Conservation (phyloP, 441 rosid species). For the Euphorbia celastroides region DNA sequence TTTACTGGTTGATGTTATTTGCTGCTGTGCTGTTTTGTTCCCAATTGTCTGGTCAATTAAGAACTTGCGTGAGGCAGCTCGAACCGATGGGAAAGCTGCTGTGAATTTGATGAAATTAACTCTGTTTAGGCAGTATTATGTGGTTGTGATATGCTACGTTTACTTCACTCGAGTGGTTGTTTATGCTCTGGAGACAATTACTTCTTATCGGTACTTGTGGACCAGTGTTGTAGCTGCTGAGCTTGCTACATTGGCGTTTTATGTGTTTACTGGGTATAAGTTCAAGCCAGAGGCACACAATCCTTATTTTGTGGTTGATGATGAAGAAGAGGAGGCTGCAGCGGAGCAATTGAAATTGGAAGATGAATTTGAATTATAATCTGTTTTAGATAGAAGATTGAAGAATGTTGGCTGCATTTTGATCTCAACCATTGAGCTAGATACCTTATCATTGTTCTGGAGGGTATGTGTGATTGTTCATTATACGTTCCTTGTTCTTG, state of each 20-base stretch:
- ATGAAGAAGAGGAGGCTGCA: slow-evolving; percentile 97
- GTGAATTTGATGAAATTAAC: slow-evolving; percentile 87
- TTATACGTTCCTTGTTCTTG: background rate
- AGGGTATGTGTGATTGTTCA: slow-evolving; percentile 1
- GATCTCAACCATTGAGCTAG: slow-evolving; percentile 12
- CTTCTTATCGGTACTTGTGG: slow-evolving; percentile 77
- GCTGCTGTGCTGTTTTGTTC: slow-evolving; percentile 87
- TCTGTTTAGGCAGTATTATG: slow-evolving; percentile 85
- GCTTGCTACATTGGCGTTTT: slow-evolving; percentile 79
- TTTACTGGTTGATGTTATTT: slow-evolving; percentile 87
- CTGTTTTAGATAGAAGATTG: background rate
- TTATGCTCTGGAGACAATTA: slow-evolving; percentile 74
- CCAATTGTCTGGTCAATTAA: slow-evolving; percentile 97
- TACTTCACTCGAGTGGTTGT: slow-evolving; percentile 92
- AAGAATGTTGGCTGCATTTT: background rate
- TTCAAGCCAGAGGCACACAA: slow-evolving; percentile 90
- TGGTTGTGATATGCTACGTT: slow-evolving; percentile 88
- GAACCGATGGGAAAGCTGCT: slow-evolving; percentile 86
- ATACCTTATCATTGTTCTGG: slow-evolving; percentile 4
- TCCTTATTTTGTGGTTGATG: slow-evolving; percentile 86
- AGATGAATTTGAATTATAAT: slow-evolving; percentile 62
- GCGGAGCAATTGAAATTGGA: slow-evolving; percentile 88
- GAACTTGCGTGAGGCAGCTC: slow-evolving; percentile 86
- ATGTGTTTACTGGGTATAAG: slow-evolving; percentile 75
- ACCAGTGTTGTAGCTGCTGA: slow-evolving; percentile 82